Percentiles rank a stretch among this genome's conserved stretches.
phyloP scores from a whole-genome alignment of 2,329 filamentous ascomycete genomes.

The Fusarium secorum region DNA sequence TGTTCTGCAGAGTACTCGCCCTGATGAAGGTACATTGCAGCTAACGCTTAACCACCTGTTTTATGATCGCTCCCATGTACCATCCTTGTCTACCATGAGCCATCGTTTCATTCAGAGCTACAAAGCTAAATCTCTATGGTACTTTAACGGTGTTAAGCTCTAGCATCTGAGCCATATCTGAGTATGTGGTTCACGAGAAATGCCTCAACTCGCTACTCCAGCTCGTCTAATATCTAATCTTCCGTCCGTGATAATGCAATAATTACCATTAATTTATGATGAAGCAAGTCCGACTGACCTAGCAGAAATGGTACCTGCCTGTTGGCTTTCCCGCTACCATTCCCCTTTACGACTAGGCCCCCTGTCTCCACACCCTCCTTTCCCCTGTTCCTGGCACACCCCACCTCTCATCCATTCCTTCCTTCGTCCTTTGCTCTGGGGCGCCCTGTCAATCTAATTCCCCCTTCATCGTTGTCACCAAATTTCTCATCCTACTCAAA shows the following conservation, averaged over 20 bases:
- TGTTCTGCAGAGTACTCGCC: slow-evolving; percentile 20
- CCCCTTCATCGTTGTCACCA: slow-evolving; percentile 41
- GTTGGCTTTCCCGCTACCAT: slow-evolving; percentile 10
- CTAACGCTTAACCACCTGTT: slow-evolving; percentile 8
- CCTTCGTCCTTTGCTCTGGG: slow-evolving; percentile 24
- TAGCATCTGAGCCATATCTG: neutral
- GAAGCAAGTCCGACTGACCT: neutral
- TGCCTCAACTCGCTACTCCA: neutral
- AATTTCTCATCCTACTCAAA: slow-evolving; percentile 40
- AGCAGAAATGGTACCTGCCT: slow-evolving; percentile 14
- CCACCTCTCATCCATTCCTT: slow-evolving; percentile 35
- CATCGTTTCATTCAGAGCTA: slow-evolving; percentile 32
- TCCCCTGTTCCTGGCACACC: slow-evolving; percentile 26
- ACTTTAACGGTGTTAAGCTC: neutral
- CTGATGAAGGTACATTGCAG: slow-evolving; percentile 5
- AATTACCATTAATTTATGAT: neutral
- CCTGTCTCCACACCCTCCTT: slow-evolving; percentile 23
- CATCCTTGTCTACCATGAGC: slow-evolving; percentile 35
- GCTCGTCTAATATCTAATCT: neutral
- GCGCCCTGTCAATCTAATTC: slow-evolving; percentile 38
- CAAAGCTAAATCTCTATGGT: slow-evolving; percentile 1
- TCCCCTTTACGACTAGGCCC: slow-evolving; percentile 22
- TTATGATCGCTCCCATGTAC: slow-evolving; percentile 6
- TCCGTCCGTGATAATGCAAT: neutral
- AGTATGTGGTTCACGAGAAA: neutral